Conservation (phyloP, 768 basidiomycete species). For the Punctularia strigosozonata region DNA sequence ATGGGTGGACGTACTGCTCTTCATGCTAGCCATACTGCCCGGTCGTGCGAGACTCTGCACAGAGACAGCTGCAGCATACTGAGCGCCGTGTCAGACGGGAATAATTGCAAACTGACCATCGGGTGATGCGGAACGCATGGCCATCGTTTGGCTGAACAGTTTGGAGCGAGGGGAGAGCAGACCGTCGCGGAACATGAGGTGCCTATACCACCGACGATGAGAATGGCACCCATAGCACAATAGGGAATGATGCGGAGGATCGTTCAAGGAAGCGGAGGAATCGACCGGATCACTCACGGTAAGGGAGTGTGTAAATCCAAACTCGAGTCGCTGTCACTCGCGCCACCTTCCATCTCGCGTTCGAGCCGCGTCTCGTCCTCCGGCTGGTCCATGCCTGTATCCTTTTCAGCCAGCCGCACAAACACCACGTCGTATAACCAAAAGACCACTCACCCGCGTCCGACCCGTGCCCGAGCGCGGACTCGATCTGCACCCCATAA, state of each 20-base stretch:
- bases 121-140: not conserved
- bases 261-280: not conserved
- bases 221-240: not conserved
- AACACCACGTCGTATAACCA: too few species aligned
- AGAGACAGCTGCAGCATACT: conserved; percentile 8
- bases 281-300: conserved; percentile 17
- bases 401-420: too few species aligned
- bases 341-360: conserved; percentile 14
- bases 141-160: conserved; percentile 11
- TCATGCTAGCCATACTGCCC: conserved; percentile 16
- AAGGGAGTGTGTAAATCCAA: conserved; percentile 27
- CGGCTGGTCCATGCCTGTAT: too few species aligned
- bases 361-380: conserved; percentile 17
- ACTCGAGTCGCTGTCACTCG: conserved; percentile 23
- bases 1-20: conserved; percentile 12
- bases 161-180: conserved; percentile 29
- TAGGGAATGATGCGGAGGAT: not conserved
- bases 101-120: too few species aligned
- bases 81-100: too few species aligned
- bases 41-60: conserved; percentile 11
- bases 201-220: conserved; percentile 13
- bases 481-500: too few species aligned
- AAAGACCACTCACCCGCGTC: too few species aligned
- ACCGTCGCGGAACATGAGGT: conserved; percentile 27
- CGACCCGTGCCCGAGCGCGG: too few species aligned